Base-by-base conservation (phyloP, 352 stramenopile species). In the Globisporangium paddicum region DNA sequence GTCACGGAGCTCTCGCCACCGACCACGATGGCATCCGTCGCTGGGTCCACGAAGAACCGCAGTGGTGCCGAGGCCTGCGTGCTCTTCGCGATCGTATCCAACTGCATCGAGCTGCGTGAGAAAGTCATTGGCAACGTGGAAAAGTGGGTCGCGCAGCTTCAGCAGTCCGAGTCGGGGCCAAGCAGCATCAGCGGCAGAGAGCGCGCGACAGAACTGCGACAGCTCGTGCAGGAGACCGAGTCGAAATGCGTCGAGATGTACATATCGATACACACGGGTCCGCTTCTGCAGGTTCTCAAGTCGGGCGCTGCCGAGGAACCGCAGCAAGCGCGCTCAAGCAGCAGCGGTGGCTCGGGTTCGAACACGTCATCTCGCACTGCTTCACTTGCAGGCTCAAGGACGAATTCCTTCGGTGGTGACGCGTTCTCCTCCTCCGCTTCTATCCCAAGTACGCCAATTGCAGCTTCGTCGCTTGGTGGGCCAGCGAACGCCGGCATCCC, bases 71-170 rank as follows among this genome's bases (percentile, higher is more conserved):
- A 67, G 16, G 77, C 83, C 0, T 87, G 73, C 32, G 76, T 88
- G 26, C 62, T 89, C 42, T 83, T 91, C 25, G 72, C 75, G 18
- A 74, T 91, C 50, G 77, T 89, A 10, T 77, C 79, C 37, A 89
- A 88, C 52, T 89, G 82, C 57, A 75, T 89, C 28, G 71, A 89
- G 51, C 51, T 91, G n/a, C 75, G 82, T 3, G 76, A 87, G 28
- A 77, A 75, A 32, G 77, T 72, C 42, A 53, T 89, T 8, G 48
- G 59, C 10, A 73, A 58, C 6, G 68, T 87, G 18, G 72, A 75
- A 30, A 61, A 59, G 25, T 90, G 81, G 78, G 38, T 90, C 23
- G 25, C 58, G 2, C 66, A 76, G 51, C 53, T 90, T 1, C 58
- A 69, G 19, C 67, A 59, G 2, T 40, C 62, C n/a, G n/a, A n/a